Evolutionary conservation across 2,329 filamentous ascomycete genomes (phyloP).

Genomic region (Exophiala oligosperma): DNA sequence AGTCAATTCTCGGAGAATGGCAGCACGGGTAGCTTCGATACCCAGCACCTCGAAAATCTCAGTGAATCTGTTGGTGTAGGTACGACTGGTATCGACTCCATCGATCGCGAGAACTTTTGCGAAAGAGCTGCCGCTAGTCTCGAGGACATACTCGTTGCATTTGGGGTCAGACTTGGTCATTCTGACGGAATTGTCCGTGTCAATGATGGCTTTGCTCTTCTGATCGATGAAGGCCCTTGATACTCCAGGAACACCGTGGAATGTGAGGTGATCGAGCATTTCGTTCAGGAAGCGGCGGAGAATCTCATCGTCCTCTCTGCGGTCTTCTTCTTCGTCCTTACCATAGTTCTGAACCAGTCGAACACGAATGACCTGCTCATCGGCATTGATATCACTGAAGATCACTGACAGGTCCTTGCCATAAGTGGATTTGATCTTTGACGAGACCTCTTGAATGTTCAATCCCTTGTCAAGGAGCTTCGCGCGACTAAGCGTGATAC

Average conservation of each 20-base stretch:
- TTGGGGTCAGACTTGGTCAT: conserved; percentile 70
- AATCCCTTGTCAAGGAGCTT: conserved; percentile 95
- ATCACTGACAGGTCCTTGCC: conserved; percentile 83
- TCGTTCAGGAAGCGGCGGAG: conserved; percentile 90
- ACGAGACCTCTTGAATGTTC: conserved; percentile 85
- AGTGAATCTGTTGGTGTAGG: conserved; percentile 93
- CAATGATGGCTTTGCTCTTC: conserved; percentile 67
- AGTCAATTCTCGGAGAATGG: conserved; percentile 83
- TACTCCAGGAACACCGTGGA: conserved; percentile 86
- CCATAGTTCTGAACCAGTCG: conserved; percentile 70
- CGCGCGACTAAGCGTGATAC: conserved; percentile 88
- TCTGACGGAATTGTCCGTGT: conserved; percentile 69
- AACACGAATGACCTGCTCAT: conserved; percentile 90
- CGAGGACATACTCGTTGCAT: conserved; percentile 92
- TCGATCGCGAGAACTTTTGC: conserved; percentile 81
- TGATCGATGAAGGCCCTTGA: conserved; percentile 92
- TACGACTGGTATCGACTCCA: conserved; percentile 81
- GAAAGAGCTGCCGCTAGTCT: conserved; percentile 88
- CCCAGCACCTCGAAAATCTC: conserved; percentile 94
- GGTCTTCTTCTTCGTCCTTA: conserved; percentile 71
- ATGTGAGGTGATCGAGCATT: conserved; percentile 83
- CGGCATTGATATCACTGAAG: conserved; percentile 97
- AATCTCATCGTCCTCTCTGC: conserved; percentile 84
- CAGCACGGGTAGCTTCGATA: conserved; percentile 88
- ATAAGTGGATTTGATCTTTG: conserved; percentile 86